A percentile compares a stretch with the other conserved stretches of the same genome.
Conservation (phyloP, 108 stramenopile species). For the Cyclotella choctawhatcheeana region DNA sequence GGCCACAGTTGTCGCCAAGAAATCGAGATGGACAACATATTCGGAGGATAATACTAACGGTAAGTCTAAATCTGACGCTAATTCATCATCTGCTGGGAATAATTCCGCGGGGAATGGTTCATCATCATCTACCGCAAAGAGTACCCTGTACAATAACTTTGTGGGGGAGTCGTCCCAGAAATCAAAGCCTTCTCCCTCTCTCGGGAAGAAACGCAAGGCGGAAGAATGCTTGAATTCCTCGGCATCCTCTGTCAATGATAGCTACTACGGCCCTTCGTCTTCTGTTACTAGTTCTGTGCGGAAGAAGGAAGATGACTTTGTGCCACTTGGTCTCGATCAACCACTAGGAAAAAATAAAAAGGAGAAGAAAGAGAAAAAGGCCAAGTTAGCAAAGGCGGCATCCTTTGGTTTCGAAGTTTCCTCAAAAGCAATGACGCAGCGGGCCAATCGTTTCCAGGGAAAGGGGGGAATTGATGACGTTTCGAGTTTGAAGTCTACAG, state of each 20-base stretch:
- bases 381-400: neutral
- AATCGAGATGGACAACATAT: conserved; percentile 23
- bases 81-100: too few relatives aligned
- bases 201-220: conserved; percentile 32
- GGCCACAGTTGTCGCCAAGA: conserved; percentile 20
- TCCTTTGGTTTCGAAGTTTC: conserved; percentile 58
- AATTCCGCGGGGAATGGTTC: too few relatives aligned
- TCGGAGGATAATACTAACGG: conserved; percentile 8
- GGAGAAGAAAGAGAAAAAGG: conserved; percentile 31
- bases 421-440: conserved; percentile 38
- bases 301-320: conserved; percentile 25
- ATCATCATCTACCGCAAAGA: neutral
- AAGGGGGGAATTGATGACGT: conserved; percentile 58
- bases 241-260: conserved; percentile 24
- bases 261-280: conserved; percentile 45
- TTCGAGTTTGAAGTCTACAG: conserved; percentile 20
- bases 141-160: conserved; percentile 35
- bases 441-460: conserved; percentile 70
- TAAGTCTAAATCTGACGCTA: conserved; percentile 11
- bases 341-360: conserved; percentile 26
- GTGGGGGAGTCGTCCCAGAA: conserved; percentile 21
- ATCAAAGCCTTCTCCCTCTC: conserved; percentile 4
- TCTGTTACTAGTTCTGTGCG: neutral
- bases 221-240: conserved; percentile 23
- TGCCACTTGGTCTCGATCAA: conserved; percentile 28